phyloP scores from a whole-genome alignment of 768 basidiomycete species.

The Auriculariales sp. region DNA sequence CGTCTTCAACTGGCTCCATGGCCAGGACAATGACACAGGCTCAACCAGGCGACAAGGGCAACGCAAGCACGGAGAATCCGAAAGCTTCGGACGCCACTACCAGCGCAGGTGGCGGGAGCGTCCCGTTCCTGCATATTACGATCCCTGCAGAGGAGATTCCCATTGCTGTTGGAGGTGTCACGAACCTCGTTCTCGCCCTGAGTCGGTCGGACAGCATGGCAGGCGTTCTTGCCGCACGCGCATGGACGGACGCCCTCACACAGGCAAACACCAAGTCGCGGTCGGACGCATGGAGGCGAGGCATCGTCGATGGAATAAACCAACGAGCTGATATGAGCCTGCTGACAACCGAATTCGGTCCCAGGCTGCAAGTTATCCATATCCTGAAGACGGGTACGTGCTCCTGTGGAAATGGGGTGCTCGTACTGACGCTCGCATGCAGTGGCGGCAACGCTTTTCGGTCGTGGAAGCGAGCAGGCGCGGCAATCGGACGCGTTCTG shows the following conservation, averaged over 20 bases:
- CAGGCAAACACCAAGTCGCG: slow-evolving; percentile 24
- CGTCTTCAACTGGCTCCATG: background rate
- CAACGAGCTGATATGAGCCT: slow-evolving; percentile 33
- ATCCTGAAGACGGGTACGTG: slow-evolving; percentile 34
- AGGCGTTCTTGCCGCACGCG: slow-evolving; percentile 39
- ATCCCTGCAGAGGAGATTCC: slow-evolving; percentile 35
- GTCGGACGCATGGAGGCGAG: slow-evolving; percentile 7
- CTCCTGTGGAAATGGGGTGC: slow-evolving; percentile 1
- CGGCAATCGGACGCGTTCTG: slow-evolving; percentile 35
- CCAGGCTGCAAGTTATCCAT: slow-evolving; percentile 39
- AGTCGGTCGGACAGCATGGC: slow-evolving; percentile 44
- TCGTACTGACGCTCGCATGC: background rate
- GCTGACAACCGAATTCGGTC: slow-evolving; percentile 39
- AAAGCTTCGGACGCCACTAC: background rate
- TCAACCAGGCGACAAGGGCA: background rate
- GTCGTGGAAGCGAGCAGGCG: slow-evolving; percentile 32
- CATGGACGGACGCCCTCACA: slow-evolving; percentile 35
- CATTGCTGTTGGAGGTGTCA: slow-evolving; percentile 34
- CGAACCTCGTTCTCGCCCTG: slow-evolving; percentile 39
- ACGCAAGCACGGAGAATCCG: background rate
- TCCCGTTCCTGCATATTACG: slow-evolving; percentile 26
- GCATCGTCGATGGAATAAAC: slow-evolving; percentile 23
- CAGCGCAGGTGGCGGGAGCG: background rate
- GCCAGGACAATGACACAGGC: too few species aligned
- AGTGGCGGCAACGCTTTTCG: slow-evolving; percentile 36